Conservation (phyloP, 2,329 filamentous ascomycete species). For the Aspergillus latus region DNA sequence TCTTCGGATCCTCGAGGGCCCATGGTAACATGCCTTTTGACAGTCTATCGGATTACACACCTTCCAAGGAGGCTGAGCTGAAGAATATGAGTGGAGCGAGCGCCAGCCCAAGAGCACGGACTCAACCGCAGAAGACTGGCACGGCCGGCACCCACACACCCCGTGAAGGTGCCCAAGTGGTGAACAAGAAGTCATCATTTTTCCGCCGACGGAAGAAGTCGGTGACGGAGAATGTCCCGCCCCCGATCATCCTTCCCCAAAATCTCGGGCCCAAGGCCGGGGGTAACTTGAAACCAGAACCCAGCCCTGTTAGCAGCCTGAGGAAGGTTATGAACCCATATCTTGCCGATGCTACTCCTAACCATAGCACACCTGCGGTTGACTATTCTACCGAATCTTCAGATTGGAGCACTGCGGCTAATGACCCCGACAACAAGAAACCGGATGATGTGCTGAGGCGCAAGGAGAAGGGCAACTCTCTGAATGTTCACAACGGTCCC, state of each 20-base stretch:
- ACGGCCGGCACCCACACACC: conserved; percentile 22
- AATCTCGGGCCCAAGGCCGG: conserved; percentile 42
- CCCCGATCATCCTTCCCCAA: conserved; percentile 54
- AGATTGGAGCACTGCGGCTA: conserved; percentile 21
- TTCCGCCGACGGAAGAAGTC: conserved; percentile 94
- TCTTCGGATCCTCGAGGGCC: conserved; percentile 75
- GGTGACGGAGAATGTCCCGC: conserved; percentile 64
- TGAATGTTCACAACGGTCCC: conserved; percentile 23
- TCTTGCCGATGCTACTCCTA: conserved; percentile 45
- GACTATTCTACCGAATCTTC: conserved; percentile 25
- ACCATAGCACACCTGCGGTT: conserved; percentile 16
- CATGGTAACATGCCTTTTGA: conserved; percentile 32
- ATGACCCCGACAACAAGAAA: conserved; percentile 22
- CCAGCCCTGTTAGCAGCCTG: conserved; percentile 74
- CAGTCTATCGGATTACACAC: conserved; percentile 22
- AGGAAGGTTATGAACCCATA: conserved; percentile 87
- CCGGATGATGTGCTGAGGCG: conserved; percentile 20
- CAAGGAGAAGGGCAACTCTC: conserved; percentile 28
- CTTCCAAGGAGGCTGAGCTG: conserved; percentile 26
- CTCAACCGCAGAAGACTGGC: conserved; percentile 29
- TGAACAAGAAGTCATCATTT: conserved; percentile 92
- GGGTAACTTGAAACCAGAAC: conserved; percentile 35
- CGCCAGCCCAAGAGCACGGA: conserved; percentile 26
- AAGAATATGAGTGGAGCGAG: conserved; percentile 24
- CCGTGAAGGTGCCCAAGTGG: conserved; percentile 53